Evolutionary conservation across 2,329 filamentous ascomycete genomes (phyloP).

Genomic region (Pyricularia grisea): DNA sequence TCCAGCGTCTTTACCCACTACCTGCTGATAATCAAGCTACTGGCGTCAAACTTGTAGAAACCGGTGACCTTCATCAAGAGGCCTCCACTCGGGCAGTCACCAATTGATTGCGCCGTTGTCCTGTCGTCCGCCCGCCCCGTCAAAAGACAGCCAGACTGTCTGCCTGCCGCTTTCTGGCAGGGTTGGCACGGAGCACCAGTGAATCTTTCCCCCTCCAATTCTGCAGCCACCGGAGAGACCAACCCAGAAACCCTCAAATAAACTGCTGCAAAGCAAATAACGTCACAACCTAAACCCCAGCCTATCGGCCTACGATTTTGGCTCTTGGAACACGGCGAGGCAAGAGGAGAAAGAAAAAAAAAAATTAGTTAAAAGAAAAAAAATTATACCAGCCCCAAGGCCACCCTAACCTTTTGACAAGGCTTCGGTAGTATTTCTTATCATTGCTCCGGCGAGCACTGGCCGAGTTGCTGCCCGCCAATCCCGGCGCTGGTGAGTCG

Average conservation of each 20-base stretch:
- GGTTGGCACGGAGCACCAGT: background rate
- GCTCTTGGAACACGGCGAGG: background rate
- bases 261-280: slow-evolving; percentile 5
- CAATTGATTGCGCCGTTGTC: slow-evolving; percentile 1
- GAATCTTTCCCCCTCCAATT: slow-evolving; percentile 1
- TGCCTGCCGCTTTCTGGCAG: background rate
- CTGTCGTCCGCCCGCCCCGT: background rate
- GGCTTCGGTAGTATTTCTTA: slow-evolving; percentile 3
- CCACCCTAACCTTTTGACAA: background rate
- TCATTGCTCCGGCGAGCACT: background rate
- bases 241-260: background rate
- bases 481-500: background rate
- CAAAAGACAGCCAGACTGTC: background rate
- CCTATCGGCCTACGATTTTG: background rate
- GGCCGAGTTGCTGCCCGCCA: slow-evolving; percentile 1
- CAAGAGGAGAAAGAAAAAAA: background rate
- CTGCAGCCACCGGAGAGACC: background rate
- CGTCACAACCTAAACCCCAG: slow-evolving; percentile 5
- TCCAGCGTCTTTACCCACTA: background rate
- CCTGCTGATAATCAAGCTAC: background rate
- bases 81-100: background rate
- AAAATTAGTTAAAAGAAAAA: background rate
- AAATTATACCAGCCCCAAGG: background rate
- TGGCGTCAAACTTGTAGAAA: background rate
- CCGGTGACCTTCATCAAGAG: background rate